Percentiles rank a stretch among this genome's conserved stretches.
phyloP scores from a whole-genome alignment of 2,329 filamentous ascomycete genomes.

The Colletotrichum lindemuthianum region DNA sequence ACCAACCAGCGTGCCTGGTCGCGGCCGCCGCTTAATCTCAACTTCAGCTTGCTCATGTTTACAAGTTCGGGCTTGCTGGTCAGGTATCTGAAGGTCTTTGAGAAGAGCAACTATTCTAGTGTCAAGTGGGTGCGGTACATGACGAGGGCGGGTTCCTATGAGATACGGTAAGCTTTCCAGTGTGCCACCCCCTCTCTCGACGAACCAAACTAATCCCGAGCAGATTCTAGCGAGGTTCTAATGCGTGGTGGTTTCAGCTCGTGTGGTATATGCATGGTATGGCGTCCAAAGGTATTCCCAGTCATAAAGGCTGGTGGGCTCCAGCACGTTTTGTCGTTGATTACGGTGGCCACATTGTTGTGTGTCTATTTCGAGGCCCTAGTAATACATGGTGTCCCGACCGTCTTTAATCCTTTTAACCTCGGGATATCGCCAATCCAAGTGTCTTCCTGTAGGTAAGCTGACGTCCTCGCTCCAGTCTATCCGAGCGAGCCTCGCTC shows the following conservation, averaged over 20 bases:
- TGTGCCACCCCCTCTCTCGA: background rate
- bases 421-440: background rate
- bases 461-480: background rate
- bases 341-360: slow-evolving; percentile 26
- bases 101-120: slow-evolving; percentile 98
- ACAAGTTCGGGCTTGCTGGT: slow-evolving; percentile 93
- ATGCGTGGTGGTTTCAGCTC: slow-evolving; percentile 25
- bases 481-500: background rate
- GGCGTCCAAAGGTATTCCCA: slow-evolving; percentile 36
- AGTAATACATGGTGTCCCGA: slow-evolving; percentile 30
- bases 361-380: slow-evolving; percentile 23
- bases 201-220: slow-evolving; percentile 27
- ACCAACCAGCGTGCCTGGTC: slow-evolving; percentile 99
- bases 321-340: slow-evolving; percentile 31
- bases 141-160: slow-evolving; percentile 97
- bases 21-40: slow-evolving; percentile 88
- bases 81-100: slow-evolving; percentile 96
- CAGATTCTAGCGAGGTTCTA: slow-evolving; percentile 47
- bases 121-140: slow-evolving; percentile 99
- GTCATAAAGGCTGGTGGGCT: slow-evolving; percentile 29
- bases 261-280: slow-evolving; percentile 35
- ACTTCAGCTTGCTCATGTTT: slow-evolving; percentile 97
- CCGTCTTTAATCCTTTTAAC: too few species aligned
- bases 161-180: slow-evolving; percentile 75
- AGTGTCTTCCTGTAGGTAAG: too few species aligned